Evolutionary conservation across 1,139 yeast species (phyloP).

Genomic region (Blastobotrys raffinosifermentans): DNA sequence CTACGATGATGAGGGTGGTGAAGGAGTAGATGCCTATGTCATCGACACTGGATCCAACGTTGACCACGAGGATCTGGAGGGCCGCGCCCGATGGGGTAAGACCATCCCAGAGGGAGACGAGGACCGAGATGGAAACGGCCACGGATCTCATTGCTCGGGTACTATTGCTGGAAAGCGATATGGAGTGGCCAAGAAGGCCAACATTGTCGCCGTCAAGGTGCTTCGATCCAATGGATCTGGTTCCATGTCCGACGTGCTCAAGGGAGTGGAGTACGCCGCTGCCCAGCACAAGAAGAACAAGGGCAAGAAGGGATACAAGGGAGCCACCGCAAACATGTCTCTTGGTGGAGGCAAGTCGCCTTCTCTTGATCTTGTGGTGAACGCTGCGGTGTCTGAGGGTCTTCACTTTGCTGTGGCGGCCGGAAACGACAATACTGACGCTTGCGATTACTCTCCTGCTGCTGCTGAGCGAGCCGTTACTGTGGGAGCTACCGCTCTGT

Average conservation of each 20-base stretch:
- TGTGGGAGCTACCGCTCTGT: constrained; percentile 50
- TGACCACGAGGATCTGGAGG: constrained; percentile 75
- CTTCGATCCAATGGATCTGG: constrained; percentile 46
- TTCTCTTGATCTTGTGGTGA: constrained; percentile 48
- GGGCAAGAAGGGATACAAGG: constrained; percentile 47
- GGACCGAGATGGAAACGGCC: constrained; percentile 90
- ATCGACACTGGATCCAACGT: constrained; percentile 90
- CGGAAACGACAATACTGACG: constrained; percentile 59
- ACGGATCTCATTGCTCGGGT: constrained; percentile 62
- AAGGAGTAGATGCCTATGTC: constrained; percentile 87
- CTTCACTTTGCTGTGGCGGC: constrained; percentile 62
- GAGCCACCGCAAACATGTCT: constrained; percentile 56
- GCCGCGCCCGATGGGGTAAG: constrained; percentile 92
- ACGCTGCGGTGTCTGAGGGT: constrained; percentile 55
- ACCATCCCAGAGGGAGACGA: constrained; percentile 80
- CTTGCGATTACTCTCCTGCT: constrained; percentile 59
- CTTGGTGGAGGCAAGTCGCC: constrained; percentile 56
- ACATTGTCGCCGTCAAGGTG: constrained; percentile 54
- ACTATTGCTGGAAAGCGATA: constrained; percentile 53
- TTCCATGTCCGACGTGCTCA: constrained; percentile 44
- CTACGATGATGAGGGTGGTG: constrained; percentile 78
- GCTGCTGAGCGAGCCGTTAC: constrained; percentile 54
- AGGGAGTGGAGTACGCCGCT: constrained; percentile 42
- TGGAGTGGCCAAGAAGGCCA: constrained; percentile 62
- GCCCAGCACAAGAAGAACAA: constrained; percentile 34